Conservation (phyloP, 257 asterid species). For the Solanum tarijense region DNA sequence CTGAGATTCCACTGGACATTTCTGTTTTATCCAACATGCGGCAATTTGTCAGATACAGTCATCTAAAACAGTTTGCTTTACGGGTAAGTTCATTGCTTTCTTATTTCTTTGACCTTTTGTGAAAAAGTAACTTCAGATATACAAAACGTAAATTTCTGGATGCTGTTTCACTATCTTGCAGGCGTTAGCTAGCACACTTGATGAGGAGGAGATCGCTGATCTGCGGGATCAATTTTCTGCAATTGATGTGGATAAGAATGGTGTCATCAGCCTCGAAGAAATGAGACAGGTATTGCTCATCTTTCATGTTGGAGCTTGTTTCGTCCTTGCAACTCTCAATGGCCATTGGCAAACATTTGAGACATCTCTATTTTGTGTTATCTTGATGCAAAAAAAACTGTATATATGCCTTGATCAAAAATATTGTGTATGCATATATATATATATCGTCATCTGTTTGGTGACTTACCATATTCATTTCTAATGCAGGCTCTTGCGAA, state of each 20-base stretch:
- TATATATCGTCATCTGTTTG: background rate
- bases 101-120: background rate
- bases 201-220: conserved; percentile 69
- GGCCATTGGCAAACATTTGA: background rate
- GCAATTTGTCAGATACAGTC: conserved; percentile 64
- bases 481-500: conserved; percentile 63
- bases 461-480: background rate
- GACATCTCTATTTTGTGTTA: background rate
- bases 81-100: conserved; percentile 29
- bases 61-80: conserved; percentile 72
- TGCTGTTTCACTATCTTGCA: conserved; percentile 12
- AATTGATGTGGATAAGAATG: conserved; percentile 77
- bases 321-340: background rate
- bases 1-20: conserved; percentile 76
- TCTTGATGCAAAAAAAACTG: background rate
- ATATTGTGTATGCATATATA: background rate
- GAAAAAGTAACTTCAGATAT: background rate
- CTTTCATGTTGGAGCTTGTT: background rate
- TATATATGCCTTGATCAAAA: background rate
- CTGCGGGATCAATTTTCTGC: conserved; percentile 81
- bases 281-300: conserved; percentile 63
- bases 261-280: conserved; percentile 78
- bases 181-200: conserved; percentile 81
- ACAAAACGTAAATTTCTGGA: background rate
- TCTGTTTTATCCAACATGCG: conserved; percentile 72